Evolutionary conservation across 2,329 filamentous ascomycete species (phyloP), one percentile per base, ranked within the genome.

Genomic region (Cucurbitaria berberidis): DNA sequence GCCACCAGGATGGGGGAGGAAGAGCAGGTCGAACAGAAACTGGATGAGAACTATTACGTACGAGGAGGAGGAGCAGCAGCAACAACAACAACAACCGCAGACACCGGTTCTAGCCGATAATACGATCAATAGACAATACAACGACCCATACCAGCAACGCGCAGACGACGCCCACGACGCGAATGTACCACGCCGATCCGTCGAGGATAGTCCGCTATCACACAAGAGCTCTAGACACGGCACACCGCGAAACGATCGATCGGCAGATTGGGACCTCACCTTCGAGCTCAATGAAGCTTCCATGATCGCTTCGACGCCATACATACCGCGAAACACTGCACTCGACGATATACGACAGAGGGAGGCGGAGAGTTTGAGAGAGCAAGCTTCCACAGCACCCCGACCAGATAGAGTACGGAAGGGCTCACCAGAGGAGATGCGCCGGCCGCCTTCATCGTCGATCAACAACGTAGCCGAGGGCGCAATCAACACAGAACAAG

Each of bases 1-100:
- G 51, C 80, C 80, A 32, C 64, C 72, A 35, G 68, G 75, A 57
- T 82, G 80, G 80, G 80, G 79, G n/a, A 66, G 77, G 48, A 80
- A 78, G 63, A 75, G 69, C 22, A 74, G 75, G 49, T 62, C 69
- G 9, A 71, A 64, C 40, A 69, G 70, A 21, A 70, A 78, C 55
- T 81, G 78, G 78, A 68, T 80, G 63, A 64, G 74, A n/a, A 65
- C 71, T 36, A 75, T 78, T 45, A 71, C 65, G 9, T 51, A 63
- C 15, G 67, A 68, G 2, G 63, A 66, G 19, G 72, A 57, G 51
- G 60, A 57, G 42, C 66, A 68, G 2, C 62, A 66, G 16, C 71
- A 57, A 52, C 60, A 57, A 40, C 55, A 50, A 42, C 54, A 40
- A 43, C 16, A 38, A 5, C 35, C 21, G 51, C 57, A 47, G 40